Base-by-base conservation (phyloP, 495 filamentous ascomycete genomes). In the Entonaema liquescens region DNA sequence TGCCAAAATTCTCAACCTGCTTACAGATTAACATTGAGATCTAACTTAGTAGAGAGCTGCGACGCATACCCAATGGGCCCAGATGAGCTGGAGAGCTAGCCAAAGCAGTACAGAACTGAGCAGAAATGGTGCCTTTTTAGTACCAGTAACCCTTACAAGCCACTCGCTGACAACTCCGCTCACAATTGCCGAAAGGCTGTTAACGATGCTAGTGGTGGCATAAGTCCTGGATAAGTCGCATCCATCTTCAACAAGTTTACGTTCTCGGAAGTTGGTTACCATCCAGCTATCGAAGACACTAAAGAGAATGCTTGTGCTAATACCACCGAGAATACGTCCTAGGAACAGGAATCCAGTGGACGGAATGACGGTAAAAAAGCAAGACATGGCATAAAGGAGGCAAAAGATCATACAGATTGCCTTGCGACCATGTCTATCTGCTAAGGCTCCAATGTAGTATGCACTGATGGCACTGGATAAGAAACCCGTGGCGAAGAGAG, bases 221-320 rank as follows among this genome's bases (percentile, higher is more conserved):
- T 86, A 87, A 28, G 84, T 82, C 47, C 77, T 65, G 31, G 79
- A 78, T 28, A 87, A 54, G 12, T 80, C 78, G 25, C 73, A 76
- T 33, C 75, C 79, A 12, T 71, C 26, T 25, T 70, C 75, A 19
- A 71, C 74, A 0, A 81, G 74, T 50, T 74, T 75, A 15, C 71
- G 68, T 26, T 71, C 55, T 63, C 79, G 74, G 53, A 82, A 83
- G 71, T 87, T 85, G 38, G 84, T 82, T 28, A 88, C 85, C 82
- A 89, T 84, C 85, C 85, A 88, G 60, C 82, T 84, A 77, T 89
- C 84, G 72, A 88, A 87, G 5, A 82, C 83, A 55, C 77, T 83
- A 70, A 86, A 87, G 59, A 88, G 74, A 28, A 89, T 77, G 49
- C 84, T 86, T 25, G 85, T 84, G 66, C 79, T 79, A 17, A 88